Evolutionary conservation across 1,139 yeast genomes (phyloP), one percentile per base, ranked within the genome.

Genomic region (Ogataea hybrid): DNA sequence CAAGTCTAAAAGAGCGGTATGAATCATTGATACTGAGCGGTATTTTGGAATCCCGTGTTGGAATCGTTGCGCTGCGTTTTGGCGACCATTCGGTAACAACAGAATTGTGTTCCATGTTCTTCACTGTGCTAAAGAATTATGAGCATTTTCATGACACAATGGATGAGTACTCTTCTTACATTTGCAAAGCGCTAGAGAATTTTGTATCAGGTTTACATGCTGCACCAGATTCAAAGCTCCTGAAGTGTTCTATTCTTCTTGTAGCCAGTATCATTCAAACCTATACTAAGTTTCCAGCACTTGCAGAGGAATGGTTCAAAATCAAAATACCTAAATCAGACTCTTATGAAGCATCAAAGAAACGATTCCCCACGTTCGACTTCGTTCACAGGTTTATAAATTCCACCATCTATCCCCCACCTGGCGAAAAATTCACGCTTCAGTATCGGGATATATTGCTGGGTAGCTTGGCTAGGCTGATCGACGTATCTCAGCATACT

Each of bases 261-360:
- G 47, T 48, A 11, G 28, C 35, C 16, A 35, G 35, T 10, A 29
- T 43, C 7, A 22, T 50, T 9, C 44, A 42, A 18, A 32, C 41
- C 0, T 50, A 50, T 33, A 28, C 20, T 20, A 32, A 35, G 6
- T 43, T 41, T 17, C 51, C 51, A 3, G 12, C 28, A 15, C 28
- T 50, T 25, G 47, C 41, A 10, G 51, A 50, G 25, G 35, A 28
- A 16, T 50, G 52, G 54, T 50, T 49, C 21, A 37, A 42, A 17
- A 31, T 42, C 3, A 39, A 44, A 21, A 36, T 25, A 7, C 22
- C 27, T 14, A 46, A 44, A 28, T 21, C 31, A 10, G 16, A 43
- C 12, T 30, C 25, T 17, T 35, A 36, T 23, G 46, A 39, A 11
- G 21, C 15, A 3, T 35, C 37, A 12, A 32, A 25, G 28, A 38